Base-by-base conservation (phyloP, 768 basidiomycete species). In the Podaxis sp. region DNA sequence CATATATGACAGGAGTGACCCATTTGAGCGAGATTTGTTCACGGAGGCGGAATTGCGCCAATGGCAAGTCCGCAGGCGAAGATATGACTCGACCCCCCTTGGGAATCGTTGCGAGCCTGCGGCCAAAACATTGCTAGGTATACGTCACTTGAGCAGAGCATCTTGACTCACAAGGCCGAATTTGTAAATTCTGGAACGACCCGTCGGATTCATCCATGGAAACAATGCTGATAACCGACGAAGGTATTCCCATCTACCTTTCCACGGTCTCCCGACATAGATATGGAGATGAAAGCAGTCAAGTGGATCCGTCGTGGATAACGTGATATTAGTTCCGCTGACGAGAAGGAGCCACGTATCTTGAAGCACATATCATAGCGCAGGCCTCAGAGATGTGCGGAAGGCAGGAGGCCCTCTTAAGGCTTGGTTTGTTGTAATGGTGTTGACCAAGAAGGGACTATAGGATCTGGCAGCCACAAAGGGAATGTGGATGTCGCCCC, bases 291-390 rank as follows among this genome's bases (percentile, higher is more conserved):
- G 59, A 61, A 51, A 19, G 50, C 9, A 38, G 58, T 38, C 25
- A 19, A 43, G 15, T 38, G 40, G 38, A 53, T 38, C 25, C 33
- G 59, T 41, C 25, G 22, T 15, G 22, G 29, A 36, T 27, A 36
- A 59, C 9, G 5, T 54, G 43, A 46, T n/a, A 49, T 15, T 61
- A 53, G 15, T 55, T 36, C 59, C 29, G 53, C 59, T 41, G 53
- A 55, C 19, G 29, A 54, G 25, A 47, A 61, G 38, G 53, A 41
- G 40, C 41, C 24, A 37, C 15, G 0, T 37, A 38, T 13, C 54
- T 61, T 54, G 52, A 61, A 61, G 60, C 60, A 43, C 53, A 61
- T 61, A 55, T 54, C 52, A 61, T n/a, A 11, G 53, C 49, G 22
- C 55, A 9, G 53, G 8, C 15, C 11, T 36, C 29, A 55, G 37